A percentile compares a stretch with the other conserved stretches of the same genome.
Conservation (phyloP, 2,329 filamentous ascomycete species). For the Hymenoscyphus fructigenus region DNA sequence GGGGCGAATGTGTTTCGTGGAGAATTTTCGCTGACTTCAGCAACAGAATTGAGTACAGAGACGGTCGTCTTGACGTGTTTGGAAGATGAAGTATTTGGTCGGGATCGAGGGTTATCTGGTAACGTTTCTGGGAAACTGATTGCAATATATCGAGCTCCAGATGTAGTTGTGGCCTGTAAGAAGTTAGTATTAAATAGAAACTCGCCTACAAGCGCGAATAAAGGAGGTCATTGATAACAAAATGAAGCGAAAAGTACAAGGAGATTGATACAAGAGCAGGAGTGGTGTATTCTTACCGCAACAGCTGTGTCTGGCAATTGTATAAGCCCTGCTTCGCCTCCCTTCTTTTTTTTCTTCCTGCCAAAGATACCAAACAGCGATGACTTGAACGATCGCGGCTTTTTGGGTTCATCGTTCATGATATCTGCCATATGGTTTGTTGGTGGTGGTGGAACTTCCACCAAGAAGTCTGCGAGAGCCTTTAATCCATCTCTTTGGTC, state of each 20-base stretch:
- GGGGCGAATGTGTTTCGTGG: background rate
- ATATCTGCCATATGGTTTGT: background rate
- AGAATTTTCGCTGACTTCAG: constrained; percentile 39
- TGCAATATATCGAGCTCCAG: constrained; percentile 57
- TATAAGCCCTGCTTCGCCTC: constrained; percentile 35
- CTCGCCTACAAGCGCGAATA: background rate
- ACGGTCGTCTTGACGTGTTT: background rate
- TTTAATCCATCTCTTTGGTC: constrained; percentile 6
- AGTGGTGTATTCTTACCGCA: constrained; percentile 39
- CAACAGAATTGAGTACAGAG: constrained; percentile 36
- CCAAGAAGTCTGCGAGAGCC: constrained; percentile 7
- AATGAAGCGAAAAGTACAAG: background rate
- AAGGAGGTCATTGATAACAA: background rate
- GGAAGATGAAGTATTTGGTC: background rate
- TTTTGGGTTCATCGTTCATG: constrained; percentile 16
- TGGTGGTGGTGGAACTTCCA: constrained; percentile 2
- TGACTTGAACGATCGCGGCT: constrained; percentile 41
- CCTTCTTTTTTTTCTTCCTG: constrained; percentile 26
- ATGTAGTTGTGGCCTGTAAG: constrained; percentile 42
- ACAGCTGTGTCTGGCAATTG: constrained; percentile 56
- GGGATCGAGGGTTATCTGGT: constrained; percentile 37
- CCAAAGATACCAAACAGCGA: constrained; percentile 44
- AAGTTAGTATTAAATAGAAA: background rate
- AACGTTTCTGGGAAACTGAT: constrained; percentile 52
- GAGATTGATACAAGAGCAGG: background rate